Evolutionary conservation across 495 filamentous ascomycete genomes (phyloP).

Genomic region (Hypoxylon lienhwacheense): DNA sequence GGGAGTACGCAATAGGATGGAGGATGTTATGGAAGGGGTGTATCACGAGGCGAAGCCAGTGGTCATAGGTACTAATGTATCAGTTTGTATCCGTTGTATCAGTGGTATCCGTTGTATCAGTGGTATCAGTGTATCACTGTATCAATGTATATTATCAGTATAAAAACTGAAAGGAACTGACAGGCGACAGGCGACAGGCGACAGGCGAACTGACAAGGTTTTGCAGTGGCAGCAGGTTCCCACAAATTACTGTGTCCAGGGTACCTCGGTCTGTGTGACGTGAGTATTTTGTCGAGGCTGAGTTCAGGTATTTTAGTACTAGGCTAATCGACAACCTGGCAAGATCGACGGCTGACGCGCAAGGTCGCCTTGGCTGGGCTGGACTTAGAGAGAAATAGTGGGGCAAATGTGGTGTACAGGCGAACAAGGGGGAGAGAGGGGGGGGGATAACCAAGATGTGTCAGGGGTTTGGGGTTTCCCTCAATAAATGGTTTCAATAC

Average conservation of each 20-base stretch:
- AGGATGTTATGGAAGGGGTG: conserved; percentile 24
- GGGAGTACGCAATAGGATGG: conserved; percentile 22
- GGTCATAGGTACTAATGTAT: too few species aligned
- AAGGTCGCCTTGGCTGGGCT: conserved; percentile 34
- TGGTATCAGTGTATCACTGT: too few species aligned
- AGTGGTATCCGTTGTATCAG: too few species aligned
- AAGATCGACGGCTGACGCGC: conserved; percentile 39
- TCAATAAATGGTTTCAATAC: neutral
- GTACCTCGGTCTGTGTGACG: conserved; percentile 38
- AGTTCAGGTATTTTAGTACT: conserved; percentile 25
- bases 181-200: too few species aligned
- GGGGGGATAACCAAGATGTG: conserved; percentile 2
- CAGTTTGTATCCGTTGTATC: too few species aligned
- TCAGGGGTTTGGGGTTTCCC: conserved; percentile 17
- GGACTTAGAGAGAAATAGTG: conserved; percentile 19
- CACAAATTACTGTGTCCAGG: conserved; percentile 27
- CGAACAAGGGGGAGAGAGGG: too few species aligned
- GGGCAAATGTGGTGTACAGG: too few species aligned
- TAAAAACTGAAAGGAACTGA: too few species aligned
- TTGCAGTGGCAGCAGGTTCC: conserved; percentile 15
- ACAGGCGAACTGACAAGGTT: conserved; percentile 21
- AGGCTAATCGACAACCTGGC: conserved; percentile 18
- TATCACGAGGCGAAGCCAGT: conserved; percentile 41
- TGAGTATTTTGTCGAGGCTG: conserved; percentile 40
- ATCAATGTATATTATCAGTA: too few species aligned